These are phyloP conservation scores for Tolypocladium ovalisporum DNA, from an alignment of 2,329 filamentous ascomycete species.

Conservation along the genomic window DNA sequence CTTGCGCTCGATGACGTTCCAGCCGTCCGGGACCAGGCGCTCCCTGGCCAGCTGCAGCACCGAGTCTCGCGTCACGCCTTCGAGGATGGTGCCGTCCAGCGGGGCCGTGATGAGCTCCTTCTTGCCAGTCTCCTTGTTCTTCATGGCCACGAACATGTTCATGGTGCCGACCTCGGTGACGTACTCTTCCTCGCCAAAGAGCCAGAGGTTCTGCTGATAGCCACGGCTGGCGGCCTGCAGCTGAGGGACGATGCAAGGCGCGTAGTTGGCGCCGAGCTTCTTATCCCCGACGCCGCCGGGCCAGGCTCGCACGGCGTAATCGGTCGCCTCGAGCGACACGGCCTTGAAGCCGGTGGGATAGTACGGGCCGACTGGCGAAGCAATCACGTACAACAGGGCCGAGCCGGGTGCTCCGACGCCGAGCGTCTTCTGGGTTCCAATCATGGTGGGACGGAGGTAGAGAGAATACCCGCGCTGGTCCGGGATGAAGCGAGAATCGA, in stretches of 20 bases:
- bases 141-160: constrained; percentile 89
- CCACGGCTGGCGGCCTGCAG: constrained; percentile 81
- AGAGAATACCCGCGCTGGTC: constrained; percentile 80
- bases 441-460: constrained; percentile 93
- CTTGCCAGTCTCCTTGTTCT: constrained; percentile 76
- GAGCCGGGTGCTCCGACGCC: constrained; percentile 88
- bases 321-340: constrained; percentile 85
- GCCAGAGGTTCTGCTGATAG: constrained; percentile 97
- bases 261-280: constrained; percentile 98
- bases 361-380: constrained; percentile 92
- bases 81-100: constrained; percentile 90
- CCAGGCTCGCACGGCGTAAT: constrained; percentile 95
- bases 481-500: constrained; percentile 87
- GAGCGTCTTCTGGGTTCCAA: constrained; percentile 89
- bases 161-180: constrained; percentile 97
- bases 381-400: constrained; percentile 88
- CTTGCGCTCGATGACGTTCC: constrained; percentile 81
- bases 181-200: constrained; percentile 91
- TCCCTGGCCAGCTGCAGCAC: constrained; percentile 80
- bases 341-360: constrained; percentile 99
- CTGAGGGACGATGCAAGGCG: constrained; percentile 97
- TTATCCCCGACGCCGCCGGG: constrained; percentile 95
- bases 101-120: constrained; percentile 93
- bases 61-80: constrained; percentile 88
- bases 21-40: constrained; percentile 72